Conservation (phyloP, 192 early-diverging fungal species). For the Gamsiella multidivaricata region DNA sequence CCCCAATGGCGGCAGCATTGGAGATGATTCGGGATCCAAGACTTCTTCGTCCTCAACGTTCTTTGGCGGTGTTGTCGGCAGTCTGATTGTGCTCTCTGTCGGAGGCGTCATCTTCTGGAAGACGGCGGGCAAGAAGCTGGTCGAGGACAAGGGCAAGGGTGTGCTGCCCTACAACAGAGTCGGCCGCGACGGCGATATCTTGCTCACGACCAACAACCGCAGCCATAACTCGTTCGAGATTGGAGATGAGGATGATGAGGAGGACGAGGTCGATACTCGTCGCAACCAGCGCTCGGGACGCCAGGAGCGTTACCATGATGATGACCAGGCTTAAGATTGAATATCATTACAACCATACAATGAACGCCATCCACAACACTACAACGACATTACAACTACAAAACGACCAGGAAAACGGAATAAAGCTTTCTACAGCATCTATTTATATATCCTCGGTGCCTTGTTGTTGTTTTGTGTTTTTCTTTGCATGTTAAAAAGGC, state of each 20-base stretch:
- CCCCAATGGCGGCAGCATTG: not conserved
- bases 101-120: conserved; percentile 53
- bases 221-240: conserved; percentile 48
- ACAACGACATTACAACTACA: no score
- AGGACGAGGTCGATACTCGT: conserved; percentile 35
- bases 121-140: conserved; percentile 46
- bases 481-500: no score
- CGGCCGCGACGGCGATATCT: conserved; percentile 31
- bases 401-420: no score
- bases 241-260: conserved; percentile 51
- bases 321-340: conserved; percentile 33
- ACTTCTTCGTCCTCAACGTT: conserved; percentile 38
- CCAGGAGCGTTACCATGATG: conserved; percentile 52
- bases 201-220: conserved; percentile 31
- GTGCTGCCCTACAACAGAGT: conserved; percentile 48
- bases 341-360: not conserved
- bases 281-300: conserved; percentile 25
- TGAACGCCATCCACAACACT: no score
- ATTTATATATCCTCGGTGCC: not conserved
- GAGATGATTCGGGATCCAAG: not conserved
- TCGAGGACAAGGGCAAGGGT: conserved; percentile 51
- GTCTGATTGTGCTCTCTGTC: conserved; percentile 21
- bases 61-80: conserved; percentile 47
- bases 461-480: not conserved
- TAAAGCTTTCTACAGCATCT: no score